Evolutionary conservation across 2,329 filamentous ascomycete genomes (phyloP).

Genomic region (Plenodomus tracheiphilus): DNA sequence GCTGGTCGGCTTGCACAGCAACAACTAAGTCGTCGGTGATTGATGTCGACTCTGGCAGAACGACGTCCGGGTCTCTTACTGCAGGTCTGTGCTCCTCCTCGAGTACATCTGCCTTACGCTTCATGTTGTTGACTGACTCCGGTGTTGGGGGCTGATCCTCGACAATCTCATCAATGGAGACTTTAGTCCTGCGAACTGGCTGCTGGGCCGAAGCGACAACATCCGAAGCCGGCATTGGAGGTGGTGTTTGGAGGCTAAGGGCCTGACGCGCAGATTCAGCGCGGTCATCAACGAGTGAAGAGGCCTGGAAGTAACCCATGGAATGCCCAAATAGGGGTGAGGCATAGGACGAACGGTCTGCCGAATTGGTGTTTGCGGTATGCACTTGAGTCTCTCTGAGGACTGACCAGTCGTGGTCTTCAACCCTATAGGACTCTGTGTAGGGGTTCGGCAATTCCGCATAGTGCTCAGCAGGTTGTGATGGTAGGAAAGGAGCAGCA

Average conservation of each 20-base stretch:
- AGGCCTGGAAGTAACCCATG: too few species aligned
- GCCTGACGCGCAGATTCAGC: conserved; percentile 1
- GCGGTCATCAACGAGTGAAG: neutral
- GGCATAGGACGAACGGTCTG: conserved; percentile 10
- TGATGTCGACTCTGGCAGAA: neutral
- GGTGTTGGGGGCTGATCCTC: conserved; percentile 38
- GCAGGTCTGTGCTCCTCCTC: conserved; percentile 13
- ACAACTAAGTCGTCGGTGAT: neutral
- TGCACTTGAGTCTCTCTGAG: conserved; percentile 3
- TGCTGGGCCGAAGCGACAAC: conserved; percentile 10
- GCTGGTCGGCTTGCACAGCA: neutral
- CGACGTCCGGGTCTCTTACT: neutral
- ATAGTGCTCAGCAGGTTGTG: neutral
- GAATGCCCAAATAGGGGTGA: too few species aligned
- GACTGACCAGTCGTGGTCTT: conserved; percentile 5
- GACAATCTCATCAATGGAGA: conserved; percentile 40
- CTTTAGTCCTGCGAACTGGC: conserved; percentile 26
- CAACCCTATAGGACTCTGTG: neutral
- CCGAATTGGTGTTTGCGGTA: conserved; percentile 9
- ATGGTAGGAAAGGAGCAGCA: neutral
- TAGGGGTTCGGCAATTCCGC: neutral
- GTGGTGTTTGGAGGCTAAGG: conserved; percentile 23
- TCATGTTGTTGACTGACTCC: conserved; percentile 29
- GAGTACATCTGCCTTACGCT: conserved; percentile 38
- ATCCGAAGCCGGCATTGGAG: conserved; percentile 14